Evolutionary conservation across 768 basidiomycete genomes (phyloP), one percentile per base, ranked within the genome.

Genomic region (Rubroboletus pulcherrimus): DNA sequence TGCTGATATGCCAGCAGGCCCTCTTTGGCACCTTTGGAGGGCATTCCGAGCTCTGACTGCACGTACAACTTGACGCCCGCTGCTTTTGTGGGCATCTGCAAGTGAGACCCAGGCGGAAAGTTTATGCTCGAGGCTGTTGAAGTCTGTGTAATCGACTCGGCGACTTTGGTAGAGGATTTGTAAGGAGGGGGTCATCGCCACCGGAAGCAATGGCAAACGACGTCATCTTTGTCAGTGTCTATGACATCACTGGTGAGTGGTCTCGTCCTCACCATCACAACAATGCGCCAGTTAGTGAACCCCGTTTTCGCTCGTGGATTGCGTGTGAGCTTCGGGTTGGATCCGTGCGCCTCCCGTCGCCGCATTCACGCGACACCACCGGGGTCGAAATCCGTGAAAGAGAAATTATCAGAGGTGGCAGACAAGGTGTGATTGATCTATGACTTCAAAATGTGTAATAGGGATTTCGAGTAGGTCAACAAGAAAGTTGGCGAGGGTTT

Each of bases 321-420:
- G 21, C 34, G 40, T 45, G 2, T 34, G 41, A 19, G 11, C 41
- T 45, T 30, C 6, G 43, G 31, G 12, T 40, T 26, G 29, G 12
- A 37, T 42, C 35, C 46, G 10, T 41, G 35, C 17, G 49, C 52
- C 24, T 24, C 24, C 44, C 66, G 70, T 40, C 57, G 66, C 10
- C 54, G 53, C 19, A 64, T 77, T 58, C 68, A 72, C 51, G 54
- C 62, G 9, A 69, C 77, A 34, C 68, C 73, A 2, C 40, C 59
- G 7, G 62, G 66, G 14, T 57, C 60, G 11, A 75, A 73, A 63
- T 69, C 72, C 2, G 67, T 73, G 17, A 72, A 72, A n/a, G 76
- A 77, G 35, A 74, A 70, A 54, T 71, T 74, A 47, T 66, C 73
- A 31, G 72, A 75, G 34, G 69, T 73, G 8, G 74, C 75, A 21